A percentile compares a stretch with the other conserved stretches of the same genome.
phyloP scores from a whole-genome alignment of 805 yeast species.

The Kodamaea restingae region DNA sequence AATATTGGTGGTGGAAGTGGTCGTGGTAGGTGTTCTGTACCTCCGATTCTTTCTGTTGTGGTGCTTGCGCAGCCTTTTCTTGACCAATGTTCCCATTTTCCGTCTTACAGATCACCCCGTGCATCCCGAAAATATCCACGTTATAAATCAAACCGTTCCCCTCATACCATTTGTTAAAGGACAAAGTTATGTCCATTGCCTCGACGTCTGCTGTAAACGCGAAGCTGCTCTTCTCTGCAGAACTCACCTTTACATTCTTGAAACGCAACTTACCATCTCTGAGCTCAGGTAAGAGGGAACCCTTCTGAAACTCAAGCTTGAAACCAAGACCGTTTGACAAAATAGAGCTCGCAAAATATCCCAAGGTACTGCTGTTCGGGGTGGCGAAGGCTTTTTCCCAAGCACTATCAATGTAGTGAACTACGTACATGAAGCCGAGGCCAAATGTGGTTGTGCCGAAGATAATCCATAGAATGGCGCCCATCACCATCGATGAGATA shows the following conservation, averaged over 20 bases:
- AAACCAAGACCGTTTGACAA: slow-evolving; percentile 38
- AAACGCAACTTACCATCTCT: slow-evolving; percentile 49
- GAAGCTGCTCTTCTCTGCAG: slow-evolving; percentile 11
- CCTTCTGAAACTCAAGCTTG: slow-evolving; percentile 35
- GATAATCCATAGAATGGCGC: slow-evolving; percentile 50
- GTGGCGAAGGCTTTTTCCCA: slow-evolving; percentile 16
- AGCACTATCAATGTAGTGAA: slow-evolving; percentile 33
- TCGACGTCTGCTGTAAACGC: slow-evolving; percentile 32
- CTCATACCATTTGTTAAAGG: slow-evolving; percentile 52
- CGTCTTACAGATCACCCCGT: slow-evolving; percentile 30
- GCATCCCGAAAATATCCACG: slow-evolving; percentile 45
- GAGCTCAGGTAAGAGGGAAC: slow-evolving; percentile 38
- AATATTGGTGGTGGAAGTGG: slow-evolving; percentile 23
- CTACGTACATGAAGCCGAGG: slow-evolving; percentile 42
- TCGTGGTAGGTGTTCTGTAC: not conserved
- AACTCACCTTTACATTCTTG: slow-evolving; percentile 29
- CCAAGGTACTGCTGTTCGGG: slow-evolving; percentile 27
- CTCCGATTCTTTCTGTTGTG: not conserved
- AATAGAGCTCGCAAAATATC: slow-evolving; percentile 32
- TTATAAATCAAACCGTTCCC: slow-evolving; percentile 51
- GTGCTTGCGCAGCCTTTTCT: too few relatives aligned
- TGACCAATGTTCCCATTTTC: not conserved
- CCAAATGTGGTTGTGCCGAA: slow-evolving; percentile 58
- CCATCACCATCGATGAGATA: slow-evolving; percentile 55
- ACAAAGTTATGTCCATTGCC: slow-evolving; percentile 41